Percentiles rank a stretch among this genome's conserved stretches.
Evolutionary conservation across 164 flowering plant genomes (phyloP).

Genomic region (Buxus sempervirens): DNA sequence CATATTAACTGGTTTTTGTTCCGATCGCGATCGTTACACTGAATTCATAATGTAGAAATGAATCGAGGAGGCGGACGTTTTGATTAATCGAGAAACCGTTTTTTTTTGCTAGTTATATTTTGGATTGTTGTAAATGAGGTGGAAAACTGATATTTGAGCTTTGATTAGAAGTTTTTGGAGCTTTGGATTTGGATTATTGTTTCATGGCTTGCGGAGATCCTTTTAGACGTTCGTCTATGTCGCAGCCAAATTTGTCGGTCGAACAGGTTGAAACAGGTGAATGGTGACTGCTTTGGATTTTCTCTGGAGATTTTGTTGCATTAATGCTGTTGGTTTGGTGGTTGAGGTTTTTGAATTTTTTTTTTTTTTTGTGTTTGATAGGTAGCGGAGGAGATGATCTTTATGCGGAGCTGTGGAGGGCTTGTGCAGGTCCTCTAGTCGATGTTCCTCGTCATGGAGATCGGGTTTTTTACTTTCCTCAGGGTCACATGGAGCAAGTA

Average conservation of each 20-base stretch:
- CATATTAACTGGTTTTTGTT: conserved; percentile 1
- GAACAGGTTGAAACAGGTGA: conserved; percentile 20
- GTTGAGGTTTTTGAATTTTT: neutral
- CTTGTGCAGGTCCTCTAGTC: conserved; percentile 90
- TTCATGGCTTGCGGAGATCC: conserved; percentile 36
- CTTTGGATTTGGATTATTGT: conserved; percentile 1
- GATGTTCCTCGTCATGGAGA: conserved; percentile 62
- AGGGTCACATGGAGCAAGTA: conserved; percentile 95
- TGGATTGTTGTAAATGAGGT: conserved; percentile 2
- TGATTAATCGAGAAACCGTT: neutral
- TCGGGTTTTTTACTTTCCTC: conserved; percentile 82
- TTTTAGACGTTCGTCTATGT: conserved; percentile 18
- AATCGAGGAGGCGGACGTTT: conserved; percentile 1
- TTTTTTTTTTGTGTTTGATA: conserved; percentile 2
- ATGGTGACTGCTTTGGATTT: conserved; percentile 4
- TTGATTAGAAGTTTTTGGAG: conserved; percentile 7
- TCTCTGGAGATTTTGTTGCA: neutral
- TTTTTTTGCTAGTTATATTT: neutral
- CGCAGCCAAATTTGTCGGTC: conserved; percentile 26
- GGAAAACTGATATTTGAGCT: neutral
- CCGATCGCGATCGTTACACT: conserved; percentile 11
- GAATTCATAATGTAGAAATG: neutral
- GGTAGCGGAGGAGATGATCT: conserved; percentile 34
- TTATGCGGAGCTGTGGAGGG: conserved; percentile 79
- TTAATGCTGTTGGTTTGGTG: neutral